phyloP scores from a whole-genome alignment of 1,284 basidiomycete species.

The Sphagnurus paluster region DNA sequence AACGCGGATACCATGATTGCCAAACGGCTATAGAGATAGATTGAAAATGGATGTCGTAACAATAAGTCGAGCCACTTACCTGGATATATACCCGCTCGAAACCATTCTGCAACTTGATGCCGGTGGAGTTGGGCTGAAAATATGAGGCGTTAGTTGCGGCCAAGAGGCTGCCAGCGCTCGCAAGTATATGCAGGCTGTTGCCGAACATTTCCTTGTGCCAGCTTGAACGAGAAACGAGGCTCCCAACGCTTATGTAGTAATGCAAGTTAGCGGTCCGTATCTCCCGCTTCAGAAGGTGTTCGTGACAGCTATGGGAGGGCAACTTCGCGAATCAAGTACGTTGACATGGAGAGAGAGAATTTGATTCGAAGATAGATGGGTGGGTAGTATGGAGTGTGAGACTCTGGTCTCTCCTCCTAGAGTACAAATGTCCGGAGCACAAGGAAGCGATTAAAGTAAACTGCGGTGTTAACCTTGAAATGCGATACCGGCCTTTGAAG shows the following conservation, averaged over 20 bases:
- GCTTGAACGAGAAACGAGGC: background rate
- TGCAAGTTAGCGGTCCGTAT: background rate
- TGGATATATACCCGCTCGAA: conserved; percentile 41
- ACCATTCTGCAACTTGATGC: conserved; percentile 40
- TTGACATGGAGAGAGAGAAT: background rate
- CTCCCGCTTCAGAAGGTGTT: background rate
- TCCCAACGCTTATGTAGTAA: conserved; percentile 2
- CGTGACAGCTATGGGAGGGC: no score
- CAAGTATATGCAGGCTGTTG: conserved; percentile 5
- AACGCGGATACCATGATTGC: conserved; percentile 39
- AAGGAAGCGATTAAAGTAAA: background rate
- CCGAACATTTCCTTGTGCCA: conserved; percentile 1
- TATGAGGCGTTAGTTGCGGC: conserved; percentile 15
- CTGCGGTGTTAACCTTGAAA: conserved; percentile 65
- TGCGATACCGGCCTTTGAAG: conserved; percentile 68
- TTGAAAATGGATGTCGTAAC: background rate
- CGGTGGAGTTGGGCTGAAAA: conserved; percentile 32
- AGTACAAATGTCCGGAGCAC: no score
- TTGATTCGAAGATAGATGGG: background rate
- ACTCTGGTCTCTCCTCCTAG: background rate
- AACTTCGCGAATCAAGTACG: background rate
- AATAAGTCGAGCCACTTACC: conserved; percentile 18
- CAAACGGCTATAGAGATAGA: conserved; percentile 32
- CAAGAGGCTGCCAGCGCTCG: conserved; percentile 4
- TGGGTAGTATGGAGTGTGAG: background rate